Conservation (phyloP, 73 alveolate species). For the Paramecium caudatum region DNA sequence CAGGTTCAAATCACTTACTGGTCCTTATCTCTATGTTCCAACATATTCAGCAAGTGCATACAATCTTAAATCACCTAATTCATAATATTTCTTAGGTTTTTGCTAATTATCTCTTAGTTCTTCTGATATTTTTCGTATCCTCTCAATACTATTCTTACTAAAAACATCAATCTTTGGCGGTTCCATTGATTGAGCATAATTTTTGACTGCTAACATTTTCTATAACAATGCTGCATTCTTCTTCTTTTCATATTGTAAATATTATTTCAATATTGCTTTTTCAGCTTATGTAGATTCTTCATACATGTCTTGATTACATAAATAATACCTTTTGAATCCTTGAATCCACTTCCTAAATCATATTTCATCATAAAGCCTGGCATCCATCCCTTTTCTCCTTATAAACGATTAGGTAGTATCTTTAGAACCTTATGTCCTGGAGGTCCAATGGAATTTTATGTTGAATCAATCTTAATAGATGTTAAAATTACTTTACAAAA, state of each 20-base stretch:
- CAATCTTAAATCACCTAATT: not conserved
- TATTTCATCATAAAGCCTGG: constrained; percentile 33
- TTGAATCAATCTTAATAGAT: constrained; percentile 17
- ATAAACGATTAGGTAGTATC: constrained; percentile 2
- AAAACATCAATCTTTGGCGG: not conserved
- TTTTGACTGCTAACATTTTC: constrained; percentile 61
- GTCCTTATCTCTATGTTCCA: constrained; percentile 9
- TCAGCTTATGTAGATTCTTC: constrained; percentile 32
- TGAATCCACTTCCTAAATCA: constrained; percentile 29
- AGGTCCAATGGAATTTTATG: constrained; percentile 54
- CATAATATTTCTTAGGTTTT: constrained; percentile 9
- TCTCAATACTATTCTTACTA: not conserved
- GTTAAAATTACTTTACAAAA: constrained; percentile 1
- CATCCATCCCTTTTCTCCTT: constrained; percentile 61
- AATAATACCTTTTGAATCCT: constrained; percentile 32
- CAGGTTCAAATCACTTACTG: constrained; percentile 35
- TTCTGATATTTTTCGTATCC: constrained; percentile 5
- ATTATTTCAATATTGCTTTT: constrained; percentile 8
- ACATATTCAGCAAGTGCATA: constrained; percentile 43
- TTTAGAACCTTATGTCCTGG: constrained; percentile 16
- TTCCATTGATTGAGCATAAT: constrained; percentile 23
- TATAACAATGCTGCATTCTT: not conserved
- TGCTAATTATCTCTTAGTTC: not conserved
- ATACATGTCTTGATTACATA: not conserved
- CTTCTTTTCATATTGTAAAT: constrained; percentile 46